phyloP scores from a whole-genome alignment of 345 rosid species.

The Moricandia arvensis region DNA sequence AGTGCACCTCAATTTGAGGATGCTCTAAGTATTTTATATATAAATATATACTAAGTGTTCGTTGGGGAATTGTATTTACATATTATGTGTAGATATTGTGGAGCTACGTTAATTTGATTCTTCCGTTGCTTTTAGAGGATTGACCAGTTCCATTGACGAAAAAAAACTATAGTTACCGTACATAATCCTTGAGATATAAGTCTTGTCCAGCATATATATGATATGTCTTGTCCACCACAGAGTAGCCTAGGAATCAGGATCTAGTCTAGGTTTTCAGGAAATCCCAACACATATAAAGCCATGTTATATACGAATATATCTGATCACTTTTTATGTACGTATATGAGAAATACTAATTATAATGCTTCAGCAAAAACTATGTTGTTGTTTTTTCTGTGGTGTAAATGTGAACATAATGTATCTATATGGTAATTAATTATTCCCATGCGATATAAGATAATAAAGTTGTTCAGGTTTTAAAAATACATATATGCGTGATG shows the following conservation, averaged over 20 bases:
- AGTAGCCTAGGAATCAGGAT: background rate
- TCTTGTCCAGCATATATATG: conserved; percentile 5
- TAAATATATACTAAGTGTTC: background rate
- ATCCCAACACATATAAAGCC: background rate
- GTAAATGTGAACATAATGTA: background rate
- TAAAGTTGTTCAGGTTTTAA: background rate
- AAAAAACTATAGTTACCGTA: background rate
- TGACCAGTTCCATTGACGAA: too few relatives aligned
- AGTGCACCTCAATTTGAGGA: too few relatives aligned
- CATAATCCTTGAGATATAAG: background rate
- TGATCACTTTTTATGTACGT: background rate
- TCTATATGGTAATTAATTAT: background rate
- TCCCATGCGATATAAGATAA: too few relatives aligned
- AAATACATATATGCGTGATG: background rate
- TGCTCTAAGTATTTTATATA: too few relatives aligned
- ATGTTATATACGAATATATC: background rate
- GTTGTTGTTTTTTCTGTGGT: background rate
- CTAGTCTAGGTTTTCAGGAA: conserved; percentile 21
- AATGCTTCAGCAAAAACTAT: background rate
- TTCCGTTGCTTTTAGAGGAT: background rate
- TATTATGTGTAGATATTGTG: background rate
- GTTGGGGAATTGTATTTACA: background rate
- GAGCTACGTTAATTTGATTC: background rate
- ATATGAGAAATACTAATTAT: background rate
- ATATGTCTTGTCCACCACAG: background rate